Percentiles rank a stretch among this genome's conserved stretches.
These are phyloP conservation scores for Aeschynomene evenia DNA, from an alignment of 306 rosid species.

Conservation along the genomic window DNA sequence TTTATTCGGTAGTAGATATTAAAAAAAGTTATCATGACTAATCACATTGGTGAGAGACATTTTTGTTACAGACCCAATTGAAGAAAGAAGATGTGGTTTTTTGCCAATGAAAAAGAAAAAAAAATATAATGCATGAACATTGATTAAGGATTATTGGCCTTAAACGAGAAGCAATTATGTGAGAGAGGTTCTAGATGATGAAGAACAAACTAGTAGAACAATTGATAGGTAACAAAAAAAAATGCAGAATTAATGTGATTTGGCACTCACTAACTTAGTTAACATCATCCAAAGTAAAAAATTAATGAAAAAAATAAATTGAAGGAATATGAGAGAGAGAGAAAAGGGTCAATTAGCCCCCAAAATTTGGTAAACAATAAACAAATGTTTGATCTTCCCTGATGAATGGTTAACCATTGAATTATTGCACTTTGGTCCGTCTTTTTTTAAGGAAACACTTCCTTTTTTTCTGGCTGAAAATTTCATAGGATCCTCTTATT, in stretches of 20 bases:
- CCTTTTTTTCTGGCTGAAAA: slow-evolving; percentile 39
- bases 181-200: background rate
- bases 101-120: background rate
- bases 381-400: slow-evolving; percentile 32
- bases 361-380: slow-evolving; percentile 26
- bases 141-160: background rate
- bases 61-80: background rate
- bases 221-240: slow-evolving; percentile 1
- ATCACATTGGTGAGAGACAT: slow-evolving; percentile 1
- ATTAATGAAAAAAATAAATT: no score
- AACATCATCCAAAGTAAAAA: slow-evolving; percentile 15
- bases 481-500: slow-evolving; percentile 54
- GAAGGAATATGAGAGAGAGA: slow-evolving; percentile 33
- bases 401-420: slow-evolving; percentile 28
- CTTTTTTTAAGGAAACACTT: slow-evolving; percentile 52
- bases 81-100: slow-evolving; percentile 1
- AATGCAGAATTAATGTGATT: slow-evolving; percentile 18
- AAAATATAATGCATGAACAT: background rate
- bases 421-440: slow-evolving; percentile 29
- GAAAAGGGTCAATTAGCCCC: slow-evolving; percentile 33
- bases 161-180: background rate
- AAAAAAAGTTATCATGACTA: background rate
- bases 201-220: slow-evolving; percentile 4
- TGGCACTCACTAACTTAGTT: background rate
- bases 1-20: background rate